phyloP scores from a whole-genome alignment of 495 filamentous ascomycete species.

The Bryoglossum gracile region DNA sequence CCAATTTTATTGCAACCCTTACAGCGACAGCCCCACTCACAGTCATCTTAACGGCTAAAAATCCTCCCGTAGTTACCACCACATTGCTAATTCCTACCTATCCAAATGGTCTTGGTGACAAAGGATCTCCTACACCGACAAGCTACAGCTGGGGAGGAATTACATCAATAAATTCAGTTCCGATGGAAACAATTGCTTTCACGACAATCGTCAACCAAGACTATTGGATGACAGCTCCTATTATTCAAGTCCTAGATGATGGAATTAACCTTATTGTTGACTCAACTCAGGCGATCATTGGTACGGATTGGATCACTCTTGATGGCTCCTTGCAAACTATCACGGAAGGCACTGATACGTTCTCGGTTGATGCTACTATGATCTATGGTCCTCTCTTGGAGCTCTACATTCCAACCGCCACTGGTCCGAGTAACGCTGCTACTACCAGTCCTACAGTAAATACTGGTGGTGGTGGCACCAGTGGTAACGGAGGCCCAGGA shows the following conservation, averaged over 20 bases:
- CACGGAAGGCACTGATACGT: constrained; percentile 20
- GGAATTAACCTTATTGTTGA: constrained; percentile 13
- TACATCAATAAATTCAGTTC: too few relatives aligned
- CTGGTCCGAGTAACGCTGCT: too few relatives aligned
- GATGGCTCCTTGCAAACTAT: constrained; percentile 4
- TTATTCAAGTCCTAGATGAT: constrained; percentile 3
- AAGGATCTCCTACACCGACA: neutral
- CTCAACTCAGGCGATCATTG: constrained; percentile 11
- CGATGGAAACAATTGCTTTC: too few relatives aligned
- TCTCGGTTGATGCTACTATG: constrained; percentile 20
- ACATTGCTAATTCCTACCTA: neutral
- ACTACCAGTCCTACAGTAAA: too few relatives aligned
- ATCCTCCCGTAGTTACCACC: neutral
- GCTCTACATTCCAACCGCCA: constrained; percentile 15
- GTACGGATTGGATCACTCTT: constrained; percentile 4
- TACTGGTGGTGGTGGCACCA: too few relatives aligned
- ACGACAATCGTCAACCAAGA: neutral
- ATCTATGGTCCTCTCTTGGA: constrained; percentile 19
- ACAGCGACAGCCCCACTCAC: neutral
- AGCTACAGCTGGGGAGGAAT: neutral
- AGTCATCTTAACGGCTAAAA: neutral
- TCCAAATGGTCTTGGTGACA: neutral
- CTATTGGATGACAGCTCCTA: neutral
- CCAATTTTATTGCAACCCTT: too few relatives aligned
- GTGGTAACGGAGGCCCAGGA: too few relatives aligned